These are phyloP conservation scores for Hemisphaericaspora subhashii DNA, from an alignment of 1,139 yeast genomes.

Conservation along the genomic window DNA sequence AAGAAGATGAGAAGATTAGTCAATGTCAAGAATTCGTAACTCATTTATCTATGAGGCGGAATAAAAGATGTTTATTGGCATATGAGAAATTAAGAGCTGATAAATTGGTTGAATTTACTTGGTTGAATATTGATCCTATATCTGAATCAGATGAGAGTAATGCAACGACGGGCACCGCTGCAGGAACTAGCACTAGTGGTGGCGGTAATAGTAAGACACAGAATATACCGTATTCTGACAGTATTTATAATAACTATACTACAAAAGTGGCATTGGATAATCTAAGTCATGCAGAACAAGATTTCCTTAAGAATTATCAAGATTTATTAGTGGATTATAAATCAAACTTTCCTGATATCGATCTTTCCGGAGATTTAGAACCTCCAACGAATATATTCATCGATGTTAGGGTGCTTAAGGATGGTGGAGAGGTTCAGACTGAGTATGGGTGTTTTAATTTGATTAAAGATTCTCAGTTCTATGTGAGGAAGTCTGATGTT, in stretches of 20 bases:
- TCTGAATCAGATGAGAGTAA: slow-evolving; percentile 14
- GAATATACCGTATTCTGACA: slow-evolving; percentile 1
- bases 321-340: slow-evolving; percentile 75
- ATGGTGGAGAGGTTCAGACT: slow-evolving; percentile 96
- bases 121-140: slow-evolving; percentile 56
- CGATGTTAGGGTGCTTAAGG: slow-evolving; percentile 88
- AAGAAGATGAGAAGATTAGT: slow-evolving; percentile 44
- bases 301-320: slow-evolving; percentile 68
- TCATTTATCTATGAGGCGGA: slow-evolving; percentile 79
- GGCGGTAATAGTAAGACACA: slow-evolving; percentile 2
- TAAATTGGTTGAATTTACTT: slow-evolving; percentile 65
- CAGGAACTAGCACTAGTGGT: slow-evolving; percentile 1
- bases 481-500: slow-evolving; percentile 90
- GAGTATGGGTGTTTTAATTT: slow-evolving; percentile 95
- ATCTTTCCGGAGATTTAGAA: slow-evolving; percentile 78
- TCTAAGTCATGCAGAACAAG: slow-evolving; percentile 77
- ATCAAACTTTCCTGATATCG: slow-evolving; percentile 81
- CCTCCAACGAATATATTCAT: slow-evolving; percentile 93
- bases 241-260: slow-evolving; percentile 21
- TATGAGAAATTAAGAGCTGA: slow-evolving; percentile 74
- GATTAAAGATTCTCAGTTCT: slow-evolving; percentile 94
- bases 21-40: slow-evolving; percentile 80
- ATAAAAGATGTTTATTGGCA: slow-evolving; percentile 85
- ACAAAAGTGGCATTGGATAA: slow-evolving; percentile 44
- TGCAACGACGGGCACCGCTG: background rate